Evolutionary conservation across 805 yeast genomes (phyloP).

Genomic region (Cyberlindnera sargentensis): DNA sequence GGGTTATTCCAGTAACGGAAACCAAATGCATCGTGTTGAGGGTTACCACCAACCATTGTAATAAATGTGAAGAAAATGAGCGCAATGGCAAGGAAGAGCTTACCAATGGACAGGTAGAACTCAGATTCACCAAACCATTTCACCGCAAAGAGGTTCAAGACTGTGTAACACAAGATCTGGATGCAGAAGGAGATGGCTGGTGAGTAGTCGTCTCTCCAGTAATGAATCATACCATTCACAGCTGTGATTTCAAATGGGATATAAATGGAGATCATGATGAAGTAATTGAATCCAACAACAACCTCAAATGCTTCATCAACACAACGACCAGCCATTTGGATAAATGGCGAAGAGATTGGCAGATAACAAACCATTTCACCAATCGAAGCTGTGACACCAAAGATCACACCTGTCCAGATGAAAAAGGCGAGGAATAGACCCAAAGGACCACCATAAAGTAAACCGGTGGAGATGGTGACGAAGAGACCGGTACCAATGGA

Average conservation of each 20-base stretch:
- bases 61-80: constrained; percentile 66
- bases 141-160: constrained; percentile 66
- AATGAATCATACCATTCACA: constrained; percentile 54
- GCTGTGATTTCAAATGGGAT: constrained; percentile 64
- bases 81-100: constrained; percentile 65
- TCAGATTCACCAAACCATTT: constrained; percentile 74
- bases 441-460: constrained; percentile 50
- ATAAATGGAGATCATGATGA: constrained; percentile 47
- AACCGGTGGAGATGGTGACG: constrained; percentile 52
- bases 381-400: constrained; percentile 52
- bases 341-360: constrained; percentile 58
- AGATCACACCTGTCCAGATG: constrained; percentile 58
- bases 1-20: constrained; percentile 47
- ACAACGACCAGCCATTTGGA: constrained; percentile 55
- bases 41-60: constrained; percentile 86
- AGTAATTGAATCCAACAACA: constrained; percentile 60
- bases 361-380: constrained; percentile 60
- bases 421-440: constrained; percentile 49
- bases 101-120: constrained; percentile 67
- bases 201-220: constrained; percentile 69
- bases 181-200: constrained; percentile 64
- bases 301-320: constrained; percentile 63
- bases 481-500: constrained; percentile 60
- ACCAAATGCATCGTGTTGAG: constrained; percentile 55
- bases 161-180: constrained; percentile 55